A percentile compares a stretch with the other conserved stretches of the same genome.
These are phyloP conservation scores for Marasmius oreades DNA, from an alignment of 1,284 basidiomycete genomes.

Conservation along the genomic window DNA sequence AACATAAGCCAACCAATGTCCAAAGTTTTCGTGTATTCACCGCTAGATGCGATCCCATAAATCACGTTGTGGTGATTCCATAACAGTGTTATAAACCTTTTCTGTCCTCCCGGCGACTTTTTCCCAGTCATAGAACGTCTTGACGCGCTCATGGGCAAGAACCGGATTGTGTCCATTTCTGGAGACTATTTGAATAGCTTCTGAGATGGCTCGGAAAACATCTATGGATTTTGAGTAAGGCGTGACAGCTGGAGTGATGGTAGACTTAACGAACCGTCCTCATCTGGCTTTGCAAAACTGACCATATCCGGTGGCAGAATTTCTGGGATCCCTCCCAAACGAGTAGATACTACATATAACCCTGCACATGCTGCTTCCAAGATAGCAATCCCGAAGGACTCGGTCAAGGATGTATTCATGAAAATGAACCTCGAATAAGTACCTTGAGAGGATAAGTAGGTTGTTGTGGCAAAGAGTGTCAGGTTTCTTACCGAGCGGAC, in stretches of 20 bases:
- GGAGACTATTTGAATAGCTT: constrained; percentile 74
- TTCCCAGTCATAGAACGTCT: constrained; percentile 86
- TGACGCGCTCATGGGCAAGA: constrained; percentile 75
- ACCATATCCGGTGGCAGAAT: constrained; percentile 93
- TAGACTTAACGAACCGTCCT: constrained; percentile 47
- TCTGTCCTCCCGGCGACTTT: constrained; percentile 83
- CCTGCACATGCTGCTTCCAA: constrained; percentile 96
- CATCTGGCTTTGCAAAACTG: constrained; percentile 89
- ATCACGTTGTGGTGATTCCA: constrained; percentile 56
- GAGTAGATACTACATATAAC: constrained; percentile 91
- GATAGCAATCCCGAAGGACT: constrained; percentile 95
- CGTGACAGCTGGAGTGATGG: not conserved
- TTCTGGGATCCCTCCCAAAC: constrained; percentile 95
- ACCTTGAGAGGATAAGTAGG: constrained; percentile 49
- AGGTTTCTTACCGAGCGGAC: constrained; percentile 67
- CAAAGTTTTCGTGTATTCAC: constrained; percentile 34
- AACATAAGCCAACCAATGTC: not conserved
- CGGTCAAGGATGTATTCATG: constrained; percentile 94
- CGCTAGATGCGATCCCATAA: constrained; percentile 71
- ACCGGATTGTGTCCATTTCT: constrained; percentile 73
- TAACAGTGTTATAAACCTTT: constrained; percentile 72
- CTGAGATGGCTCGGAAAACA: constrained; percentile 78
- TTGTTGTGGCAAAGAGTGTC: not conserved
- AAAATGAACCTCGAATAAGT: constrained; percentile 82
- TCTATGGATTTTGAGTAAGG: constrained; percentile 45